phyloP scores from a whole-genome alignment of 257 asterid genomes.

The Orobanche coerulescens region DNA sequence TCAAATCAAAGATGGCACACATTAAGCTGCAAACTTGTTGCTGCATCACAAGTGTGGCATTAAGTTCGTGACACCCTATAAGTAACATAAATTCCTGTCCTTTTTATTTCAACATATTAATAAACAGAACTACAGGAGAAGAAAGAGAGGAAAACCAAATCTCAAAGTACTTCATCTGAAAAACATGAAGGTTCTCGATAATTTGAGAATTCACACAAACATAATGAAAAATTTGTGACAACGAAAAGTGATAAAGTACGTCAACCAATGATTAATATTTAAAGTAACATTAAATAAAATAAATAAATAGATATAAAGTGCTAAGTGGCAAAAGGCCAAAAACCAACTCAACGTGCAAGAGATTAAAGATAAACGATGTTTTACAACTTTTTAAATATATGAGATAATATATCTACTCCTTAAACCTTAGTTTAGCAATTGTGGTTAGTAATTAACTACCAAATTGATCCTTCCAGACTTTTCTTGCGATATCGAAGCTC shows the following conservation, averaged over 20 bases:
- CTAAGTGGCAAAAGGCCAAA: neutral
- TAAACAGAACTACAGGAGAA: neutral
- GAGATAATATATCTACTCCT: neutral
- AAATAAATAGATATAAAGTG: neutral
- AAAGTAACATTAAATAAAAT: neutral
- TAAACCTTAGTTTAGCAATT: neutral
- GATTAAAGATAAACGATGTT: neutral
- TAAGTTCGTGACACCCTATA: neutral
- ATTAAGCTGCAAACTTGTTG: neutral
- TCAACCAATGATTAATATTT: no score
- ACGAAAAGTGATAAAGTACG: neutral
- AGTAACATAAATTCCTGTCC: neutral
- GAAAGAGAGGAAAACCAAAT: neutral
- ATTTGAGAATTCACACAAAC: neutral
- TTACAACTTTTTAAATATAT: neutral
- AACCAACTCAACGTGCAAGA: neutral
- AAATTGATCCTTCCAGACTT: slow-evolving; percentile 2
- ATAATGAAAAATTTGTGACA: neutral
- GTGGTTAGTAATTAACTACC: neutral
- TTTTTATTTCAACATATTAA: neutral
- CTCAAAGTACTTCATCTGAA: neutral
- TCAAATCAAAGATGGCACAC: neutral
- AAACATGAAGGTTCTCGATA: neutral
- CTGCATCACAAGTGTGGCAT: neutral
- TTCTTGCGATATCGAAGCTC: neutral